Conservation (phyloP, 1,139 yeast species). For the Debaryomycetaceae sp. region DNA sequence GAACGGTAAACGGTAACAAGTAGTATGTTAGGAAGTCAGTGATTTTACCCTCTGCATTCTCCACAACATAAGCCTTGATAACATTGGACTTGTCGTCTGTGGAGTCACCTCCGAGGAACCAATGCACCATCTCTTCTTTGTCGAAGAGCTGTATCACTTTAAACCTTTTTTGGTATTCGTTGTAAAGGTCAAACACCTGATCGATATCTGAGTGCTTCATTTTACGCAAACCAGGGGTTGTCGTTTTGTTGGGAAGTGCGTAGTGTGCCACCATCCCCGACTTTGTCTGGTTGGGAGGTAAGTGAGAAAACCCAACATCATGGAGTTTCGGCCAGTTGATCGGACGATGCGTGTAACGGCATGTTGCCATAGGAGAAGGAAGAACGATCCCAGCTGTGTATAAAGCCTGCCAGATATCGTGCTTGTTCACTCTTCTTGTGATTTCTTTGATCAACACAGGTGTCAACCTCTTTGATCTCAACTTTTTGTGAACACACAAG, state of each 20-base stretch:
- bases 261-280: conserved; percentile 80
- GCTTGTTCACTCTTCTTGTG: conserved; percentile 84
- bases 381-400: conserved; percentile 90
- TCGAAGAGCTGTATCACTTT: conserved; percentile 70
- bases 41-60: conserved; percentile 57
- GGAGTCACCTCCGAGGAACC: conserved; percentile 60
- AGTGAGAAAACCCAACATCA: conserved; percentile 83
- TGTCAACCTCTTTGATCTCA: conserved; percentile 89
- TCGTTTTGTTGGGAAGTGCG: conserved; percentile 61
- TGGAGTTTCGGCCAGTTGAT: conserved; percentile 85
- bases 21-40: conserved; percentile 91
- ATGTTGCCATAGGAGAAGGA: conserved; percentile 89
- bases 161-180: conserved; percentile 61
- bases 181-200: conserved; percentile 57
- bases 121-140: conserved; percentile 73
- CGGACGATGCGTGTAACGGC: conserved; percentile 93
- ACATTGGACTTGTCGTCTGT: conserved; percentile 41
- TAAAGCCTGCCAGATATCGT: conserved; percentile 91
- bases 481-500: conserved; percentile 88
- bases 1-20: conserved; percentile 80
- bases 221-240: conserved; percentile 60
- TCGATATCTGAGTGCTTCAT: conserved; percentile 62
- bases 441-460: conserved; percentile 93
- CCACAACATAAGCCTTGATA: conserved; percentile 77
- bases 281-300: conserved; percentile 74